These are phyloP conservation scores for Allium cepa DNA, from an alignment of 106 monocot genomes.

Conservation along the genomic window DNA sequence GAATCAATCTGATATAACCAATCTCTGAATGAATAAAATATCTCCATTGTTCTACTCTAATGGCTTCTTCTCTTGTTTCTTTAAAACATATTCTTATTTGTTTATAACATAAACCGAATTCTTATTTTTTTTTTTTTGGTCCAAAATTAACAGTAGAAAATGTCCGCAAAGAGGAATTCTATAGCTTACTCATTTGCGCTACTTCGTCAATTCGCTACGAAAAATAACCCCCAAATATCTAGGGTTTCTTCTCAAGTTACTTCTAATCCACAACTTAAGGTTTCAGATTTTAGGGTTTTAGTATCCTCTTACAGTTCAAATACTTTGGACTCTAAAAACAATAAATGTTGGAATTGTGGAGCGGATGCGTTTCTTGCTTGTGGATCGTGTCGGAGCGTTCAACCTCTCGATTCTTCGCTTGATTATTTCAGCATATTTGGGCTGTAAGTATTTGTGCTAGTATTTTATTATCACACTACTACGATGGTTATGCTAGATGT, in stretches of 20 bases:
- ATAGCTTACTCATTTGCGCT: no score
- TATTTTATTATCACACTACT: neutral
- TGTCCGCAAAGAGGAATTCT: no score
- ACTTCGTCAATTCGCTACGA: no score
- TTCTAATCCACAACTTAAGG: neutral
- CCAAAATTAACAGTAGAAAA: no score
- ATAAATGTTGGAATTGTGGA: conserved; percentile 71
- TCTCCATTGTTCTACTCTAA: no score
- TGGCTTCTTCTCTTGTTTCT: no score
- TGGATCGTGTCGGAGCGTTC: conserved; percentile 50
- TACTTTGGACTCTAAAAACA: conserved; percentile 12
- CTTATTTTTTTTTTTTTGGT: no score
- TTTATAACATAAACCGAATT: no score
- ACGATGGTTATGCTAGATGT: neutral
- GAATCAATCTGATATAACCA: no score
- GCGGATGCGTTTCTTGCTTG: conserved; percentile 51
- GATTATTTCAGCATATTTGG: conserved; percentile 92
- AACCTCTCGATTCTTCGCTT: conserved; percentile 45
- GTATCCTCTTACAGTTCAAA: neutral
- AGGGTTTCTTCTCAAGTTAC: neutral
- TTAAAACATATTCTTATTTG: no score
- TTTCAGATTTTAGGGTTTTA: neutral
- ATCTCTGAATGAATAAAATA: no score
- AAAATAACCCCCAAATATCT: neutral
- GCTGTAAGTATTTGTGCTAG: conserved; percentile 41